phyloP scores from a whole-genome alignment of 805 yeast genomes.

The Metschnikowia gruessii region DNA sequence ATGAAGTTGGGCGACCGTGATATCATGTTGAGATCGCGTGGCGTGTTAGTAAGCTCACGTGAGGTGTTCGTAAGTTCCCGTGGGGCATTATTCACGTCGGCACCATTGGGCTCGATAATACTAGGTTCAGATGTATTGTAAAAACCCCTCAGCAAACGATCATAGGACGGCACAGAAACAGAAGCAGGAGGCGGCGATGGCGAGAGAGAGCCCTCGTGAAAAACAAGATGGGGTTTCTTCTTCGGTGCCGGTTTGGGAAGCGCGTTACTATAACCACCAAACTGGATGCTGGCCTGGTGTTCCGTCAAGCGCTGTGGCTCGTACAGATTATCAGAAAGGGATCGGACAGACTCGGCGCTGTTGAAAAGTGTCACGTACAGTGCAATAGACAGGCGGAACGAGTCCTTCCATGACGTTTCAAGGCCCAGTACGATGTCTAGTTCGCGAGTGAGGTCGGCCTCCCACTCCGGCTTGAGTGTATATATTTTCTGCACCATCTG shows the following conservation, averaged over 20 bases:
- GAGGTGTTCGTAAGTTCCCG: too few species aligned
- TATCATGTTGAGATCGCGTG: too few species aligned
- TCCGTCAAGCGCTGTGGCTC: slow-evolving; percentile 34
- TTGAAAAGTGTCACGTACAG: slow-evolving; percentile 30
- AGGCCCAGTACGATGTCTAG: slow-evolving; percentile 23
- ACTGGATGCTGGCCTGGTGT: slow-evolving; percentile 36
- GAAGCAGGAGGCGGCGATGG: slow-evolving; percentile 1
- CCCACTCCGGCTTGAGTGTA: slow-evolving; percentile 36
- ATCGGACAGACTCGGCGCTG: slow-evolving; percentile 28
- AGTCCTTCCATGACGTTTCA: slow-evolving; percentile 32
- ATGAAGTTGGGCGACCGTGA: neutral
- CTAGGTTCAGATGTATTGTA: too few species aligned
- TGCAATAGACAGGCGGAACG: slow-evolving; percentile 30
- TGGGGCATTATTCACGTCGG: too few species aligned
- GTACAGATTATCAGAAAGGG: slow-evolving; percentile 25
- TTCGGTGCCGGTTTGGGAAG: neutral
- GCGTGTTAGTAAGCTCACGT: too few species aligned
- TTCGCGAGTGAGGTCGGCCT: slow-evolving; percentile 28
- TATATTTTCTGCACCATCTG: slow-evolving; percentile 27
- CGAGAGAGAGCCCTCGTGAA: neutral
- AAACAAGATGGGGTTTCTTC: neutral
- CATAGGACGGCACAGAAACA: too few species aligned
- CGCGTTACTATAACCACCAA: slow-evolving; percentile 32
- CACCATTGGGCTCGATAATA: too few species aligned
- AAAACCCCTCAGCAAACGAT: too few species aligned